phyloP scores from a whole-genome alignment of 495 filamentous ascomycete genomes.

The Beverwykella pulmonaria region DNA sequence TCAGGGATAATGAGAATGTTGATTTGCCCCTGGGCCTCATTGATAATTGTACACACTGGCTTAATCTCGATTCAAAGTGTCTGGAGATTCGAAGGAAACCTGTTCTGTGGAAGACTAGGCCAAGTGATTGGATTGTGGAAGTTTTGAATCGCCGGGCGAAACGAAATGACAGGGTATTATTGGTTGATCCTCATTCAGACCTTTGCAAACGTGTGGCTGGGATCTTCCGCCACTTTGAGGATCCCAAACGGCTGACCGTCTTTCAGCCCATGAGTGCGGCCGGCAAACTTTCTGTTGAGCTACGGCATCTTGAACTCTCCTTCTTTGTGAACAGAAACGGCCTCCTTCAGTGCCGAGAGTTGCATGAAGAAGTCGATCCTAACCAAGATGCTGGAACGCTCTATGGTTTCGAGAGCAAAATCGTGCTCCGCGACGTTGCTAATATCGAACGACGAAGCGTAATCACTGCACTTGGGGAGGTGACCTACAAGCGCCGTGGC shows the following conservation, averaged over 20 bases:
- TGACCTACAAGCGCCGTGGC: conserved; percentile 18
- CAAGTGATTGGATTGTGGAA: conserved; percentile 40
- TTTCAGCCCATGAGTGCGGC: conserved; percentile 45
- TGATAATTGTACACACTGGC: conserved; percentile 38
- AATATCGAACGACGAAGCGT: conserved; percentile 45
- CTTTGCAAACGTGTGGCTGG: conserved; percentile 21
- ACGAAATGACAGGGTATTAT: conserved; percentile 28
- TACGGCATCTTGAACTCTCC: conserved; percentile 38
- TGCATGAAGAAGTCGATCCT: conserved; percentile 46
- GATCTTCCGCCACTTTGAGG: conserved; percentile 38
- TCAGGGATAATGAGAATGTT: conserved; percentile 36
- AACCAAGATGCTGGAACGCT: conserved; percentile 52
- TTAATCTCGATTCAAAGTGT: conserved; percentile 37
- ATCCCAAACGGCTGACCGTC: conserved; percentile 27
- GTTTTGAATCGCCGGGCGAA: conserved; percentile 26
- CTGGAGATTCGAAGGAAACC: conserved; percentile 39
- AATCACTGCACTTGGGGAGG: conserved; percentile 32
- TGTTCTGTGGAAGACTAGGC: conserved; percentile 41
- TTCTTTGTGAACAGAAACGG: conserved; percentile 40
- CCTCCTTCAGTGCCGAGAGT: conserved; percentile 34
- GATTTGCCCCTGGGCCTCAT: conserved; percentile 40
- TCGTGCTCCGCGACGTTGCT: conserved; percentile 50
- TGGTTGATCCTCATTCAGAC: conserved; percentile 38
- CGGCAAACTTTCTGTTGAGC: conserved; percentile 27
- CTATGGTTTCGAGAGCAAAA: conserved; percentile 54